Conservation (phyloP, 345 rosid species). For the Iberis pinnata region DNA sequence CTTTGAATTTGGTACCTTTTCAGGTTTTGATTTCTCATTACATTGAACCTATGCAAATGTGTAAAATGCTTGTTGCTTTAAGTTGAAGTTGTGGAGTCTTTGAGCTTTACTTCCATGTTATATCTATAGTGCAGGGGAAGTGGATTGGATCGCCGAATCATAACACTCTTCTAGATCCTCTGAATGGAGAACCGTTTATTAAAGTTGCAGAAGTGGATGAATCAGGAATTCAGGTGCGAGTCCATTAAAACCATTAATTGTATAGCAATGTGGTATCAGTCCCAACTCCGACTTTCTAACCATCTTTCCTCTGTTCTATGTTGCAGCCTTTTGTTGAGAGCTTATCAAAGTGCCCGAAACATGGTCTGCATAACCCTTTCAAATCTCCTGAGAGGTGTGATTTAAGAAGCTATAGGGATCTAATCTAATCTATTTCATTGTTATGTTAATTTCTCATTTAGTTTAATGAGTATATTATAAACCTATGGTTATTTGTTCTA, state of each 20-base stretch:
- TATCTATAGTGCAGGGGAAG: constrained; percentile 73
- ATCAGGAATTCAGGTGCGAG: constrained; percentile 58
- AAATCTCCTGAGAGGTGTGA: constrained; percentile 86
- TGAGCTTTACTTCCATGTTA: neutral
- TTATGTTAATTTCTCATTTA: neutral
- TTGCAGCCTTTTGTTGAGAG: constrained; percentile 92
- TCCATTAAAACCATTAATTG: neutral
- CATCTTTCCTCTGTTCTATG: constrained; percentile 20
- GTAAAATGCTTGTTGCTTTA: neutral
- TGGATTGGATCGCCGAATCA: constrained; percentile 65
- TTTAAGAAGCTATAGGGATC: neutral
- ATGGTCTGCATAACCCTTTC: constrained; percentile 96
- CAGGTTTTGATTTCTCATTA: neutral
- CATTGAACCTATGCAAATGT: neutral
- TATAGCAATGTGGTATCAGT: neutral
- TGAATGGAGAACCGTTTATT: constrained; percentile 91
- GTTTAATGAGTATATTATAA: neutral
- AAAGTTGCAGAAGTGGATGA: constrained; percentile 76
- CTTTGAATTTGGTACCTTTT: neutral
- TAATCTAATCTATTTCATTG: neutral
- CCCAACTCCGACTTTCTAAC: neutral
- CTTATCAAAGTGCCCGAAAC: constrained; percentile 87
- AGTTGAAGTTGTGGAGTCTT: constrained; percentile 1
- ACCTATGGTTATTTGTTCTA: neutral
- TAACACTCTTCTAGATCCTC: constrained; percentile 71